phyloP scores from a whole-genome alignment of 352 stramenopile genomes.

The Pythium rishiriense region DNA sequence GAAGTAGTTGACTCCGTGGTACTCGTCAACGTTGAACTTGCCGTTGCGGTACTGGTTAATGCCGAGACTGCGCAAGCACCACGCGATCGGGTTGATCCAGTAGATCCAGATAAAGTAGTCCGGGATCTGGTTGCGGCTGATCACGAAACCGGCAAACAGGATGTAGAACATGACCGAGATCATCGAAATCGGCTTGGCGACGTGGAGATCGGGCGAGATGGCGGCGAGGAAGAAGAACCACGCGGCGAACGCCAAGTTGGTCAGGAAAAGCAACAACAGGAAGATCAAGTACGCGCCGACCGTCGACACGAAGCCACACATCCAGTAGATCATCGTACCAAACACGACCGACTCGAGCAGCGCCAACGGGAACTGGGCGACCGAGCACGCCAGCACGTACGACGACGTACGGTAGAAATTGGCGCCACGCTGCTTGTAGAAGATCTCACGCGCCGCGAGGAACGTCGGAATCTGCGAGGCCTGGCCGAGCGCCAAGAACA shows the following conservation, averaged over 20 bases:
- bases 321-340: slow-evolving; percentile 49
- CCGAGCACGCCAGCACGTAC: slow-evolving; percentile 51
- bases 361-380: slow-evolving; percentile 43
- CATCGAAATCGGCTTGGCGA: slow-evolving; percentile 32
- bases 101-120: slow-evolving; percentile 45
- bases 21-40: slow-evolving; percentile 23
- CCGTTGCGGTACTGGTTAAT: slow-evolving; percentile 30
- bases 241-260: slow-evolving; percentile 31
- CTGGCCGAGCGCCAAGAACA: slow-evolving; percentile 24
- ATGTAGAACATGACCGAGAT: slow-evolving; percentile 32
- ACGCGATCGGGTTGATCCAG: slow-evolving; percentile 43
- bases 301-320: slow-evolving; percentile 47
- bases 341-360: slow-evolving; percentile 45
- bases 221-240: slow-evolving; percentile 37
- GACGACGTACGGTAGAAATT: slow-evolving; percentile 71
- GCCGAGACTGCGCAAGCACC: slow-evolving; percentile 28
- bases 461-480: slow-evolving; percentile 67
- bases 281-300: slow-evolving; percentile 53
- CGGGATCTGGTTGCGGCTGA: slow-evolving; percentile 32
- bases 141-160: slow-evolving; percentile 42
- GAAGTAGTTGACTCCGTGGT: slow-evolving; percentile 31
- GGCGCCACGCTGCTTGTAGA: slow-evolving; percentile 70
- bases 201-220: slow-evolving; percentile 20
- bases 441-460: slow-evolving; percentile 43
- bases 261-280: slow-evolving; percentile 51